phyloP scores from a whole-genome alignment of 176 grass and related monocot genomes.

The Microstegium vimineum region DNA sequence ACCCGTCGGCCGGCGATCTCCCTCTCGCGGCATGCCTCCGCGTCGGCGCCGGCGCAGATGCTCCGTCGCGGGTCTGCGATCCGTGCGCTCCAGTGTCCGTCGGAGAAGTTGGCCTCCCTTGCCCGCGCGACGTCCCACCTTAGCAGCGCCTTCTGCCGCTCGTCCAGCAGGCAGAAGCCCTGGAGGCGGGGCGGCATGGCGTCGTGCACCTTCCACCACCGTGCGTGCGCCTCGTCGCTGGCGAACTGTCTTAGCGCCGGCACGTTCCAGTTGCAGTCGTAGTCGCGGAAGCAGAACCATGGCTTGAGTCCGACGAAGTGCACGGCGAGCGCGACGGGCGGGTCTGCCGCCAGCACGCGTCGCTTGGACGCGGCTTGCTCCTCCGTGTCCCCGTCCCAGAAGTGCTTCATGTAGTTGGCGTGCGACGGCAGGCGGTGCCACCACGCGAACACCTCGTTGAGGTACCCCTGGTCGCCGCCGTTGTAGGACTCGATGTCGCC shows the following conservation, averaged over 20 bases:
- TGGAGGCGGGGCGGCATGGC: slow-evolving; percentile 13
- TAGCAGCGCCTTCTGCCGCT: slow-evolving; percentile 52
- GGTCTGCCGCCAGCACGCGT: slow-evolving; percentile 36
- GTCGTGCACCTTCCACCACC: slow-evolving; percentile 59
- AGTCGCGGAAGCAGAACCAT: slow-evolving; percentile 62
- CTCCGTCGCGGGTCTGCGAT: slow-evolving; percentile 33
- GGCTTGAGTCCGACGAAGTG: slow-evolving; percentile 62
- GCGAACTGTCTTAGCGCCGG: slow-evolving; percentile 47
- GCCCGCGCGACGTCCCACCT: slow-evolving; percentile 32
- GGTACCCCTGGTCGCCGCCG: slow-evolving; percentile 60
- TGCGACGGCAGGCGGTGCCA: slow-evolving; percentile 58
- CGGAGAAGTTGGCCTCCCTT: slow-evolving; percentile 36
- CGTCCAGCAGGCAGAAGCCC: slow-evolving; percentile 42
- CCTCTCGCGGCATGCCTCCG: slow-evolving; percentile 23
- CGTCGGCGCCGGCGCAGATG: slow-evolving; percentile 16
- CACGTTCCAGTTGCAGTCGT: slow-evolving; percentile 72
- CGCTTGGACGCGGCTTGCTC: slow-evolving; percentile 19
- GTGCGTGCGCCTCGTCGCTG: slow-evolving; percentile 53
- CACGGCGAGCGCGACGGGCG: slow-evolving; percentile 40
- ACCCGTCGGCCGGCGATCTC: slow-evolving; percentile 29
- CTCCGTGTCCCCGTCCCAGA: slow-evolving; percentile 44
- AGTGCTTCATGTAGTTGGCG: slow-evolving; percentile 59
- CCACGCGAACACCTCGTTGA: slow-evolving; percentile 60
- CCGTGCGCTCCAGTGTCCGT: slow-evolving; percentile 20
- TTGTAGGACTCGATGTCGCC: slow-evolving; percentile 53